A percentile compares a stretch with the other conserved stretches of the same genome.
These are phyloP conservation scores for Aspergillus sp. DNA, from an alignment of 2,329 filamentous ascomycete genomes.

Conservation along the genomic window DNA sequence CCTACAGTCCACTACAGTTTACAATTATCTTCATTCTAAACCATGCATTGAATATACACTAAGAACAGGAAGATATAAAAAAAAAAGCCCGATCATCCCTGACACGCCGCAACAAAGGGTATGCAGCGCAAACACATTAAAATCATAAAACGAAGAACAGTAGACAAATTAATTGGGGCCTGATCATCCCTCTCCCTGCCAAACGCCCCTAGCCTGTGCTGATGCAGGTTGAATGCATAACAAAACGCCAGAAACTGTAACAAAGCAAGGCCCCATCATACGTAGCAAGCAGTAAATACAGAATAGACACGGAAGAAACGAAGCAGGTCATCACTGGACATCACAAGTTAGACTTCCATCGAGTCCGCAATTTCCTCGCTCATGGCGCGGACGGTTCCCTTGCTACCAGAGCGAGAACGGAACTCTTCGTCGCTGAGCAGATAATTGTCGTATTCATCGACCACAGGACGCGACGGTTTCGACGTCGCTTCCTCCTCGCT, in stretches of 20 bases:
- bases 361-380: constrained; percentile 53
- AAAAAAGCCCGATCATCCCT: constrained; percentile 27
- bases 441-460: constrained; percentile 43
- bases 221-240: constrained; percentile 25
- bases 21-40: no score
- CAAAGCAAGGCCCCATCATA: constrained; percentile 4
- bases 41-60: no score
- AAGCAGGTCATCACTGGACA: constrained; percentile 1
- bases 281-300: constrained; percentile 11
- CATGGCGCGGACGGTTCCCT: constrained; percentile 49
- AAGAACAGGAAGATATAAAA: no score
- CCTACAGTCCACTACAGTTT: no score
- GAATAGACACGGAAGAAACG: constrained; percentile 14
- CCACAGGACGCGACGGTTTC: constrained; percentile 23
- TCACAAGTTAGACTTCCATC: constrained; percentile 49
- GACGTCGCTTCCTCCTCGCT: constrained; percentile 35
- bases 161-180: constrained; percentile 5
- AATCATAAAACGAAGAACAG: constrained; percentile 1
- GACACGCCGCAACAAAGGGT: constrained; percentile 31
- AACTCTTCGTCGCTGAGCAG: constrained; percentile 45
- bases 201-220: constrained; percentile 19
- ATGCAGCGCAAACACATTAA: constrained; percentile 9
- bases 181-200: constrained; percentile 11
- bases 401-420: constrained; percentile 36
- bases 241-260: constrained; percentile 10